Evolutionary conservation across 192 early-diverging fungal genomes (phyloP).

Genomic region (Lobosporangium transversale): DNA sequence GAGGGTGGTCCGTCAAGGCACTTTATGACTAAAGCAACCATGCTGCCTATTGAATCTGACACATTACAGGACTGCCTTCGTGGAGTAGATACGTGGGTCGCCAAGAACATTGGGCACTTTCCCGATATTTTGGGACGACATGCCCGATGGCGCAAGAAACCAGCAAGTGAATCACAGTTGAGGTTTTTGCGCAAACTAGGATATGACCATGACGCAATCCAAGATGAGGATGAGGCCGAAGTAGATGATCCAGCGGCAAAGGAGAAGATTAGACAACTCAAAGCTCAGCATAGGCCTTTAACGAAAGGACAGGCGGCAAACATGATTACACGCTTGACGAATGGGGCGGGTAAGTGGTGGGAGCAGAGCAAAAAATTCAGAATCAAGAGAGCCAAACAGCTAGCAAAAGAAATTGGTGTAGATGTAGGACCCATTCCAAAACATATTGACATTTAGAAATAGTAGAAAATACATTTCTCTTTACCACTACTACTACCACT

Average conservation of each 20-base stretch:
- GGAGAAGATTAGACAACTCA: not conserved
- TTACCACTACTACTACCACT: too few species aligned
- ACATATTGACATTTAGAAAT: not conserved
- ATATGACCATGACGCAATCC: conserved; percentile 34
- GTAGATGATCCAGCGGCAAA: not conserved
- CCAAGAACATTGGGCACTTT: conserved; percentile 23
- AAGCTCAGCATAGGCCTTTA: conserved; percentile 1
- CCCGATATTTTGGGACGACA: conserved; percentile 45
- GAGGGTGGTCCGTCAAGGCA: not conserved
- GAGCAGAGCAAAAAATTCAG: conserved; percentile 30
- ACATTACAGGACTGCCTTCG: conserved; percentile 63
- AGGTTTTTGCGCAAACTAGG: conserved; percentile 55
- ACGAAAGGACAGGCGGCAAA: conserved; percentile 79
- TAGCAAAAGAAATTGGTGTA: conserved; percentile 42
- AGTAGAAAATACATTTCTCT: too few species aligned
- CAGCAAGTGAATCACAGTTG: conserved; percentile 64
- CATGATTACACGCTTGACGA: conserved; percentile 66
- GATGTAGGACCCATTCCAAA: conserved; percentile 46
- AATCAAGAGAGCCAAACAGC: conserved; percentile 25
- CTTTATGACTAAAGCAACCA: conserved; percentile 11
- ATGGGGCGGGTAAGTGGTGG: conserved; percentile 66
- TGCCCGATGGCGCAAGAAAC: conserved; percentile 64
- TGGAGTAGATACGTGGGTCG: conserved; percentile 72
- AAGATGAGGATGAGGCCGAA: conserved; percentile 4
- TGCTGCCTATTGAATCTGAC: conserved; percentile 57